These are phyloP conservation scores for Pichia cactophila DNA, from an alignment of 1,139 yeast species.

Conservation along the genomic window DNA sequence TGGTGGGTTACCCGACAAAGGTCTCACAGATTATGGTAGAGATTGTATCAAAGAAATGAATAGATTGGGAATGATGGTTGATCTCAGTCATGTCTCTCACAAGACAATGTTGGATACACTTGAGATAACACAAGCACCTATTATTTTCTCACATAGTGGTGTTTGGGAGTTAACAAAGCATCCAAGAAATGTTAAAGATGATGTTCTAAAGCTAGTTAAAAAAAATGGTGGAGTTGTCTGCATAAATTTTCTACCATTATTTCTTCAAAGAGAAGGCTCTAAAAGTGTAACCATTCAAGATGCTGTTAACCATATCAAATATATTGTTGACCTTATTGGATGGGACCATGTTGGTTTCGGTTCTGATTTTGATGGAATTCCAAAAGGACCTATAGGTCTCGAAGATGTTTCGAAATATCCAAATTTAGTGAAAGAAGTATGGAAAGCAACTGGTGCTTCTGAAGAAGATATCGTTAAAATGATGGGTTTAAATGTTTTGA, in stretches of 20 bases:
- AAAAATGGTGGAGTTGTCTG: constrained; percentile 43
- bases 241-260: constrained; percentile 40
- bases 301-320: constrained; percentile 40
- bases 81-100: constrained; percentile 44
- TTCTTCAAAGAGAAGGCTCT: constrained; percentile 28
- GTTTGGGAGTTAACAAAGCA: constrained; percentile 35
- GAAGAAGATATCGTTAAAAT: constrained; percentile 37
- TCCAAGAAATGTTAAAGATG: constrained; percentile 44
- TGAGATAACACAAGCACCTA: constrained; percentile 39
- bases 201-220: constrained; percentile 34
- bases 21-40: constrained; percentile 36
- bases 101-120: constrained; percentile 43
- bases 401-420: constrained; percentile 52
- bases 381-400: constrained; percentile 39
- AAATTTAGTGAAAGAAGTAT: constrained; percentile 35
- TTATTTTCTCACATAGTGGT: constrained; percentile 44
- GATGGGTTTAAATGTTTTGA: constrained; percentile 42
- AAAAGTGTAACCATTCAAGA: constrained; percentile 36
- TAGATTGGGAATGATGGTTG: constrained; percentile 47
- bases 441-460: constrained; percentile 34
- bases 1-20: constrained; percentile 39
- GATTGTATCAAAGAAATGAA: constrained; percentile 42
- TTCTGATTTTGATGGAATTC: constrained; percentile 48
- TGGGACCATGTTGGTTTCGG: constrained; percentile 53
- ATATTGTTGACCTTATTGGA: constrained; percentile 39